Percentiles rank a stretch among this genome's conserved stretches.
These are phyloP conservation scores for Tolypocladium tropicale DNA, from an alignment of 2,329 filamentous ascomycete genomes.

Conservation along the genomic window DNA sequence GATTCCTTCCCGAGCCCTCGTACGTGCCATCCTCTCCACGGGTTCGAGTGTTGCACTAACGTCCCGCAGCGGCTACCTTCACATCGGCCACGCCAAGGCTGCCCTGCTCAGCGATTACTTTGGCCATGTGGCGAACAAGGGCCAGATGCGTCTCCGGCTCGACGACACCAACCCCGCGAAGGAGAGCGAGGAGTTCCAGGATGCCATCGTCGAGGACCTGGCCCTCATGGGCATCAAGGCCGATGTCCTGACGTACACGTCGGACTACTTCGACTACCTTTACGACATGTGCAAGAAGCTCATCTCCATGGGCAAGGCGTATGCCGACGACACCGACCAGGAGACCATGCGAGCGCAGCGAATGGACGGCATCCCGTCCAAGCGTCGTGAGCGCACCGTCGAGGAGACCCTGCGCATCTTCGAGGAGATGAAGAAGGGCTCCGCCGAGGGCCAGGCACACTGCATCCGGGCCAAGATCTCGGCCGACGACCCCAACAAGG, in stretches of 20 bases:
- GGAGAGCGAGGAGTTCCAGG: constrained; percentile 93
- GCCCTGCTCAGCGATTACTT: constrained; percentile 95
- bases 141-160: constrained; percentile 82
- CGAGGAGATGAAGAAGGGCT: constrained; percentile 86
- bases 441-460: constrained; percentile 68
- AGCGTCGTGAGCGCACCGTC: constrained; percentile 63
- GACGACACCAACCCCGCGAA: constrained; percentile 97
- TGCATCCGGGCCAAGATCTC: constrained; percentile 95
- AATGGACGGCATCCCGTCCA: constrained; percentile 73
- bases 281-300: constrained; percentile 78
- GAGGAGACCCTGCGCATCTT: constrained; percentile 83
- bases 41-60: constrained; percentile 2
- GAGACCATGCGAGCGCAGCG: constrained; percentile 81
- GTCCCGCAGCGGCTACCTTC: constrained; percentile 60
- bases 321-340: constrained; percentile 88
- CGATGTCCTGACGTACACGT: constrained; percentile 79
- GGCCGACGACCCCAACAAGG: constrained; percentile 85
- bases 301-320: constrained; percentile 80
- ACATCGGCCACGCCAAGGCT: constrained; percentile 93
- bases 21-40: constrained; percentile 28
- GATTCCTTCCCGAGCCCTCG: constrained; percentile 92
- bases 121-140: constrained; percentile 84
- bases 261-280: constrained; percentile 89
- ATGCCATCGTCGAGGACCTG: constrained; percentile 86
- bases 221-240: constrained; percentile 85